phyloP scores from a whole-genome alignment of 768 basidiomycete species.

The Lactarius hatsudake region DNA sequence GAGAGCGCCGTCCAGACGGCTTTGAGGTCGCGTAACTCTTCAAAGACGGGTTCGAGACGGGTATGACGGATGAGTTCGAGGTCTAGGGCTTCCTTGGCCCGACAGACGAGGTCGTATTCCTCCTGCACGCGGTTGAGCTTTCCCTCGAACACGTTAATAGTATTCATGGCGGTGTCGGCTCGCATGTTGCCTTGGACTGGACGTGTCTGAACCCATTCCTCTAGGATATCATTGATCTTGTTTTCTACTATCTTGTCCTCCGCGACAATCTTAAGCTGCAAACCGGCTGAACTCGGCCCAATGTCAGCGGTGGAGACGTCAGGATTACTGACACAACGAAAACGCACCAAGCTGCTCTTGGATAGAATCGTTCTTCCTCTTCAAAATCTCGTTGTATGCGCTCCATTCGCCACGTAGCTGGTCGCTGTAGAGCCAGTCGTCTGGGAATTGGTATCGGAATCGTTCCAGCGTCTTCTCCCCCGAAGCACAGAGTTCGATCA shows the following conservation, averaged over 20 bases:
- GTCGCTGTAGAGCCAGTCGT: conserved; percentile 98
- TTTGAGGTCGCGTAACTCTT: conserved; percentile 94
- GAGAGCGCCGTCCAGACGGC: conserved; percentile 99
- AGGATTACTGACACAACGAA: conserved; percentile 8
- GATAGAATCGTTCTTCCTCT: conserved; percentile 96
- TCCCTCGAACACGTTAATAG: conserved; percentile 92
- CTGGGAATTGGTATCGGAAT: conserved; percentile 94
- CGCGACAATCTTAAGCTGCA: conserved; percentile 99
- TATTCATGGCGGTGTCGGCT: conserved; percentile 94
- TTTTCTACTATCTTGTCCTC: conserved; percentile 98
- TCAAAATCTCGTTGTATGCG: conserved; percentile 96
- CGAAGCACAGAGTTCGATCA: conserved; percentile 90
- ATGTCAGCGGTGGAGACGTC: neutral
- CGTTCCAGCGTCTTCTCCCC: conserved; percentile 98
- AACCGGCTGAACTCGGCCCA: conserved; percentile 57
- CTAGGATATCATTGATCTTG: conserved; percentile 85
- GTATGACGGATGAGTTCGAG: conserved; percentile 88
- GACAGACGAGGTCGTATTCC: conserved; percentile 91
- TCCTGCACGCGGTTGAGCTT: conserved; percentile 88
- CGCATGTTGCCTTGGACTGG: conserved; percentile 97
- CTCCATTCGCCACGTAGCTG: conserved; percentile 98
- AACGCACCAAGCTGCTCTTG: conserved; percentile 91
- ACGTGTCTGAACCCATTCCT: conserved; percentile 94
- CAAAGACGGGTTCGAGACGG: conserved; percentile 89
- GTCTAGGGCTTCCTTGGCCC: conserved; percentile 95